phyloP scores from a whole-genome alignment of 2,329 filamentous ascomycete genomes.

The Stemphylium beticola region DNA sequence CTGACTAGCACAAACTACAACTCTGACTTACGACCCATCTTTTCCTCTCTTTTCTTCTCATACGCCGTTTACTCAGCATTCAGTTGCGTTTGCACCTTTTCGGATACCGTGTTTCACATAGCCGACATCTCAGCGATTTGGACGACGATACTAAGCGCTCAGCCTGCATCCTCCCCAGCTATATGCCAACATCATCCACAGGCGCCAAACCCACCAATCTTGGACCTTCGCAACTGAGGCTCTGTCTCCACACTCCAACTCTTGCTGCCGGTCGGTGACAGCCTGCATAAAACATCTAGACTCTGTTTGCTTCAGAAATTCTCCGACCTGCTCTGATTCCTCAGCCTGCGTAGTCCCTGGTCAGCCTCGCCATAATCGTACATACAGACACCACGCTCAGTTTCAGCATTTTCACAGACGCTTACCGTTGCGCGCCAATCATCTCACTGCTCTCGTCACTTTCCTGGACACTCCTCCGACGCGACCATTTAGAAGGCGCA shows the following conservation, averaged over 20 bases:
- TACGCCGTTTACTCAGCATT: conserved; percentile 28
- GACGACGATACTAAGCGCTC: conserved; percentile 42
- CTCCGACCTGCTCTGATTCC: conserved; percentile 24
- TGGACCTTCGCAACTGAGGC: conserved; percentile 19
- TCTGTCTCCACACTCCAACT: conserved; percentile 19
- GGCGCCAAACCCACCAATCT: conserved; percentile 45
- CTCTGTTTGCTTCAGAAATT: conserved; percentile 22
- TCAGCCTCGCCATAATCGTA: conserved; percentile 39
- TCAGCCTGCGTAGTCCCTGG: conserved; percentile 28
- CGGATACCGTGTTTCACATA: conserved; percentile 39
- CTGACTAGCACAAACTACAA: conserved; percentile 17
- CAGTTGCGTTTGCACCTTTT: conserved; percentile 30
- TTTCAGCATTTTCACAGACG: conserved; percentile 40
- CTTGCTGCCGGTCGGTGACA: conserved; percentile 14
- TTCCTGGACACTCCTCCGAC: conserved; percentile 25
- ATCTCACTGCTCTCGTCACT: conserved; percentile 9
- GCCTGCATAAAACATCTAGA: conserved; percentile 32
- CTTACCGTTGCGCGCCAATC: conserved; percentile 29
- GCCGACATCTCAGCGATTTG: conserved; percentile 35
- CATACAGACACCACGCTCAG: conserved; percentile 26
- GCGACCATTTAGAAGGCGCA: conserved; percentile 30
- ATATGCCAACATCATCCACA: conserved; percentile 30
- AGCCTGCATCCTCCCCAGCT: conserved; percentile 33
- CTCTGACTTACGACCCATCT: conserved; percentile 21
- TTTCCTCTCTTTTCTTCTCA: conserved; percentile 21